phyloP scores from a whole-genome alignment of 768 basidiomycete genomes.

The Lentinula boryana region DNA sequence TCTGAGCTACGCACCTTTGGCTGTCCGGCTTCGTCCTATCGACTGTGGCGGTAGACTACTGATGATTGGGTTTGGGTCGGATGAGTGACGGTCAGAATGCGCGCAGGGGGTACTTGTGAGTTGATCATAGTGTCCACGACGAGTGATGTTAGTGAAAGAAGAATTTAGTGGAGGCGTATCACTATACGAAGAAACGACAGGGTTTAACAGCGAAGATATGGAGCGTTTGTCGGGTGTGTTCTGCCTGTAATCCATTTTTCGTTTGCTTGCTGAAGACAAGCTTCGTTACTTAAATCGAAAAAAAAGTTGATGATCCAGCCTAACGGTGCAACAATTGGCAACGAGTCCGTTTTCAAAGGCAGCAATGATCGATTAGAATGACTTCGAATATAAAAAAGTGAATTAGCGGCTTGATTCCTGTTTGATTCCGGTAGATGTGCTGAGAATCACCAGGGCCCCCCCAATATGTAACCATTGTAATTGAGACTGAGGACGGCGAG shows the following conservation, averaged over 20 bases:
- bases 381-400: neutral
- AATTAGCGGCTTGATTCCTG: neutral
- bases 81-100: neutral
- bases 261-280: too few species aligned
- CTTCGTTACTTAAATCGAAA: neutral
- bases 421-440: neutral
- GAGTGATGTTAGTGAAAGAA: neutral
- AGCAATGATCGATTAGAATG: conserved; percentile 4
- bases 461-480: neutral
- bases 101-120: neutral
- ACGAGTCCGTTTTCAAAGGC: conserved; percentile 1
- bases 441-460: neutral
- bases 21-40: neutral
- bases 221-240: neutral
- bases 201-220: neutral
- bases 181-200: neutral
- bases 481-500: neutral
- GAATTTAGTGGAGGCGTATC: neutral
- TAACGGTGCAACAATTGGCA: neutral
- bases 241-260: neutral
- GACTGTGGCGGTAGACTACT: neutral
- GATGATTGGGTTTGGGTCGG: neutral
- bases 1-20: neutral
- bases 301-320: neutral
- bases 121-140: neutral